Evolutionary conservation across 2,329 filamentous ascomycete species (phyloP).

Genomic region (Xylariaceae sp.): DNA sequence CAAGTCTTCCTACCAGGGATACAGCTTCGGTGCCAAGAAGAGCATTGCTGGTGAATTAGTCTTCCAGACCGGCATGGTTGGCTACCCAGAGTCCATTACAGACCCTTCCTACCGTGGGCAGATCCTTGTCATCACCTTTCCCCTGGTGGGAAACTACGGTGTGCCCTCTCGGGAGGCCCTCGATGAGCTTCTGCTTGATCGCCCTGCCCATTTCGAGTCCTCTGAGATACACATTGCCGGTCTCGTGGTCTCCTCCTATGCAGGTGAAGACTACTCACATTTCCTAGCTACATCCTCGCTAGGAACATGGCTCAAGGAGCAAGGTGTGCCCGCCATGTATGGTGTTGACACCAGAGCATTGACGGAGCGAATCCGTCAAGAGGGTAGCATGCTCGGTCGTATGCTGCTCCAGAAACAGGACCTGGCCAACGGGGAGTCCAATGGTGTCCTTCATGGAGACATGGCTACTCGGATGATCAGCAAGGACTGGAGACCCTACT

Average conservation of each 20-base stretch:
- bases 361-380: conserved; percentile 88
- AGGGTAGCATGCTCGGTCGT: conserved; percentile 94
- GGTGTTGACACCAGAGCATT: conserved; percentile 89
- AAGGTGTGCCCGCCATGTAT: conserved; percentile 88
- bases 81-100: conserved; percentile 90
- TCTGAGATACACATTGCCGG: conserved; percentile 89
- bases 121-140: conserved; percentile 95
- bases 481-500: conserved; percentile 50
- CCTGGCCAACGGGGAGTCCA: conserved; percentile 39
- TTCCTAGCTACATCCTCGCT: conserved; percentile 86
- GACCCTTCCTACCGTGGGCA: conserved; percentile 86
- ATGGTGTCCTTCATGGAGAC: conserved; percentile 37
- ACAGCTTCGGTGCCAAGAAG: conserved; percentile 93
- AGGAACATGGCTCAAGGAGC: conserved; percentile 92
- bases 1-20: conserved; percentile 84
- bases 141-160: conserved; percentile 94
- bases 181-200: conserved; percentile 77
- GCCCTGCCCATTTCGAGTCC: conserved; percentile 91
- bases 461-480: conserved; percentile 35
- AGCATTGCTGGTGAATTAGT: conserved; percentile 95
- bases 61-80: conserved; percentile 99
- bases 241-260: conserved; percentile 84
- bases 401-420: conserved; percentile 67
- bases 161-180: conserved; percentile 81
- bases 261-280: conserved; percentile 93